Evolutionary conservation across 2,329 filamentous ascomycete species (phyloP).

Genomic region (Pseudogymnoascus sp.): DNA sequence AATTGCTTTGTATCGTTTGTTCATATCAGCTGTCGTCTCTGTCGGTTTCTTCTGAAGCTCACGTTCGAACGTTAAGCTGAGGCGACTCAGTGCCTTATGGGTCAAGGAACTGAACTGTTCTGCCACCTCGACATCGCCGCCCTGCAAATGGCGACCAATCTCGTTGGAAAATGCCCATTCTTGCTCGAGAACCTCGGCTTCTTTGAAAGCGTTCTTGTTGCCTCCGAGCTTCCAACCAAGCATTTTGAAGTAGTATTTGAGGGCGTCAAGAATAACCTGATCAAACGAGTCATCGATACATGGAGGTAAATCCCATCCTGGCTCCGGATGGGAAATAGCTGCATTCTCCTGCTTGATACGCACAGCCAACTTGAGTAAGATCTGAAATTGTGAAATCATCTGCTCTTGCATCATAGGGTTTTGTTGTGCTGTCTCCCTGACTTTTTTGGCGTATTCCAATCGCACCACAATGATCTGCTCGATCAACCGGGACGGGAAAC

Average conservation of each 20-base stretch:
- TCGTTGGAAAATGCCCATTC: constrained; percentile 98
- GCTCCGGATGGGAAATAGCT: constrained; percentile 73
- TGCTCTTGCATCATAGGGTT: constrained; percentile 93
- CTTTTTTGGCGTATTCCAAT: constrained; percentile 83
- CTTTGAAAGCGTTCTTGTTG: constrained; percentile 99
- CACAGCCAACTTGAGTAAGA: constrained; percentile 83
- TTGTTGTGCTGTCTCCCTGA: constrained; percentile 90
- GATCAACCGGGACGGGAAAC: constrained; percentile 90
- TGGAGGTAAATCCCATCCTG: constrained; percentile 89
- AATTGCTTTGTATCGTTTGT: constrained; percentile 92
- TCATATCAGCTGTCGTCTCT: constrained; percentile 81
- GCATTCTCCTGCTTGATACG: constrained; percentile 87
- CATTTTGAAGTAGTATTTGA: constrained; percentile 98
- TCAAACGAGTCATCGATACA: constrained; percentile 98
- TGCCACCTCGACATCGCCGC: constrained; percentile 91
- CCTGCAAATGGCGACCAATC: constrained; percentile 82
- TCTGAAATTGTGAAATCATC: constrained; percentile 95
- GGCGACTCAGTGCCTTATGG: constrained; percentile 79
- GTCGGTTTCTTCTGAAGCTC: constrained; percentile 79
- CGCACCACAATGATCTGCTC: constrained; percentile 94
- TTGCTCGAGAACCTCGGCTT: constrained; percentile 92
- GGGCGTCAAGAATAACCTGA: constrained; percentile 77
- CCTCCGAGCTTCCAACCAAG: constrained; percentile 95
- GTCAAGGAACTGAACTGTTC: constrained; percentile 95
- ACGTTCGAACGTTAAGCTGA: constrained; percentile 85